These are phyloP conservation scores for Leccinum variicolor DNA, from an alignment of 768 basidiomycete genomes.

Conservation along the genomic window DNA sequence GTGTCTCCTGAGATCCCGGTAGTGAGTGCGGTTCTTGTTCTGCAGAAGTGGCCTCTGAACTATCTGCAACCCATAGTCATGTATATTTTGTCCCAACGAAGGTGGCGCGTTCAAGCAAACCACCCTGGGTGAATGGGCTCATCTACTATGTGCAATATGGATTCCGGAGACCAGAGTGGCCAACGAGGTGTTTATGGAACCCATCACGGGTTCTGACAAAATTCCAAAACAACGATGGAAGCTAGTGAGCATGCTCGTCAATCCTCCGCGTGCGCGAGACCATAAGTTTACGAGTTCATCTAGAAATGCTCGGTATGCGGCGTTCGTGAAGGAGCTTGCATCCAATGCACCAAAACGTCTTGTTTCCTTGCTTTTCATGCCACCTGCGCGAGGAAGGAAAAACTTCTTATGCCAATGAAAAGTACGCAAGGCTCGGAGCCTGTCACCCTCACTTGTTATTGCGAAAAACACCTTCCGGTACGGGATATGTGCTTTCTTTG, in stretches of 20 bases:
- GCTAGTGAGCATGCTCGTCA: slow-evolving; percentile 54
- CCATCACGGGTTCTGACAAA: slow-evolving; percentile 83
- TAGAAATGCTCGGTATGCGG: slow-evolving; percentile 67
- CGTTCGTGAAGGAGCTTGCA: slow-evolving; percentile 75
- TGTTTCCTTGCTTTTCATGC: slow-evolving; percentile 95
- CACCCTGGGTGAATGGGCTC: slow-evolving; percentile 88
- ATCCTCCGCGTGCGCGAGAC: neutral
- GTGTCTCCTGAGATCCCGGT: slow-evolving; percentile 97
- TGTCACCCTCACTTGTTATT: slow-evolving; percentile 72
- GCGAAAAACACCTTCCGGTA: slow-evolving; percentile 90
- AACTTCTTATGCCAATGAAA: slow-evolving; percentile 85
- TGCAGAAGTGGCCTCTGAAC: neutral
- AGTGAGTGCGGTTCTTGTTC: slow-evolving; percentile 43
- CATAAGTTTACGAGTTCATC: slow-evolving; percentile 7
- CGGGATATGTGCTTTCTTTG: slow-evolving; percentile 24
- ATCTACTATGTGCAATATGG: slow-evolving; percentile 96
- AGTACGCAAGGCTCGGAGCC: slow-evolving; percentile 71
- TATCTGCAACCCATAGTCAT: slow-evolving; percentile 51
- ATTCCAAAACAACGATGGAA: slow-evolving; percentile 93
- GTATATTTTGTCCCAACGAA: slow-evolving; percentile 94
- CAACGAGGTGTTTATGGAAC: slow-evolving; percentile 98
- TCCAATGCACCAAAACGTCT: slow-evolving; percentile 87
- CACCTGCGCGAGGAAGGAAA: slow-evolving; percentile 88
- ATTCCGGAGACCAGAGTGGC: slow-evolving; percentile 90
- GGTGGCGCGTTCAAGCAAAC: slow-evolving; percentile 99